Percentiles rank a stretch among this genome's conserved stretches.
These are phyloP conservation scores for Amylocystis lapponica DNA, from an alignment of 768 basidiomycete species.

Conservation along the genomic window DNA sequence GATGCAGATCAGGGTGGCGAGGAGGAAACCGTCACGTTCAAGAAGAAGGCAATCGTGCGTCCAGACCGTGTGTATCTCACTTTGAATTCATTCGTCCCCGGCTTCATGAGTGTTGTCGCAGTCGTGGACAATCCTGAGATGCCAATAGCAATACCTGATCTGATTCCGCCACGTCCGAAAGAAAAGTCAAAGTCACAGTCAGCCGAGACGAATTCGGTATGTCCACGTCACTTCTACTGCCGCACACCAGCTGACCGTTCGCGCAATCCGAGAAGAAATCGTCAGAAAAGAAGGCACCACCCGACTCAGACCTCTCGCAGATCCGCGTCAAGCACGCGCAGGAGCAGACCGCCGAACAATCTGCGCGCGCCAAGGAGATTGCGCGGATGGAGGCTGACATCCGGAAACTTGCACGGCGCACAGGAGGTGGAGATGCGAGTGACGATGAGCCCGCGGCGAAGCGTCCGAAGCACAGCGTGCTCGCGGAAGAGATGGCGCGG, in stretches of 20 bases:
- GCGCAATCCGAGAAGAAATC: conserved; percentile 26
- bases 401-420: conserved; percentile 52
- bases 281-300: conserved; percentile 32
- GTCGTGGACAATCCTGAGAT: conserved; percentile 31
- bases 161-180: conserved; percentile 5
- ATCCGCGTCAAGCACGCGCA: conserved; percentile 73
- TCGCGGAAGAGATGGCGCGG: conserved; percentile 78
- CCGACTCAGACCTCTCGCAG: conserved; percentile 54
- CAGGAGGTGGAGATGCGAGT: conserved; percentile 51
- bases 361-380: conserved; percentile 66
- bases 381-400: conserved; percentile 88
- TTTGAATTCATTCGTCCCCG: background rate
- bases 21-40: conserved; percentile 44
- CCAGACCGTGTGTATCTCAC: conserved; percentile 64
- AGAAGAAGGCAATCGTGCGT: conserved; percentile 79
- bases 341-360: conserved; percentile 65
- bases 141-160: conserved; percentile 10
- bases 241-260: no score
- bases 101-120: conserved; percentile 5
- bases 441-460: conserved; percentile 59
- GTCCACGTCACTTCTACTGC: no score
- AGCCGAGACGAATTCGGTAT: no score
- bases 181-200: conserved; percentile 10
- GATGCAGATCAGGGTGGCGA: conserved; percentile 59
- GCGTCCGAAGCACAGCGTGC: conserved; percentile 61